These are phyloP conservation scores for Fusarium algeriense DNA, from an alignment of 2,329 filamentous ascomycete species.

Conservation along the genomic window DNA sequence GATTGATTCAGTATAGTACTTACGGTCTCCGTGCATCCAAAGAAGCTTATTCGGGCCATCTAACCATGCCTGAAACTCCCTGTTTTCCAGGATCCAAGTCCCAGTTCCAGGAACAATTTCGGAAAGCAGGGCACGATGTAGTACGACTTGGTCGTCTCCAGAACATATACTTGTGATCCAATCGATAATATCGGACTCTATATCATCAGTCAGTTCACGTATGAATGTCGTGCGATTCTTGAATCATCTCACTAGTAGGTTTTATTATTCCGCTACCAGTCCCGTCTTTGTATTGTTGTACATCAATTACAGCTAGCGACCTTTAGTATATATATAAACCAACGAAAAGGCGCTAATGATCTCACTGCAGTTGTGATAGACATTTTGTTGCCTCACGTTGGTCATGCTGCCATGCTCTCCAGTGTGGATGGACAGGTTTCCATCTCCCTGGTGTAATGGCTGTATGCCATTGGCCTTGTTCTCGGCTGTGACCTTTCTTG, in stretches of 20 bases:
- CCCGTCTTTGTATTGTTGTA: not conserved
- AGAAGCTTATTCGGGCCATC: not conserved
- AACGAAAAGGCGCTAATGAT: not conserved
- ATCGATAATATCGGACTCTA: not conserved
- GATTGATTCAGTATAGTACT: not conserved
- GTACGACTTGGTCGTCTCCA: not conserved
- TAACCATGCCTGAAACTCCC: not conserved
- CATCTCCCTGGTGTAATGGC: not conserved
- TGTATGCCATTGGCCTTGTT: not conserved
- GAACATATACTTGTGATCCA: not conserved
- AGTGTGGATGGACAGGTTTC: not conserved
- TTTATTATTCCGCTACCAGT: not conserved
- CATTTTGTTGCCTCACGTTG: not conserved
- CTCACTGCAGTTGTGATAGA: not conserved
- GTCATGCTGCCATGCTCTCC: not conserved
- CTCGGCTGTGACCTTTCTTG: not conserved
- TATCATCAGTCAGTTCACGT: not conserved
- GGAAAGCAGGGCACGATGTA: not conserved
- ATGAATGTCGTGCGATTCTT: not conserved
- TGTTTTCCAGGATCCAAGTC: not conserved
- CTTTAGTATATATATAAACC: not conserved
- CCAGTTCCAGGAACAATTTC: not conserved
- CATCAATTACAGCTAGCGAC: not conserved
- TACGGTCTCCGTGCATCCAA: slow-evolving; percentile 1
- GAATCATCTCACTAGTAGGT: not conserved